A percentile compares a stretch with the other conserved stretches of the same genome.
These are phyloP conservation scores for Solanum boliviense DNA, from an alignment of 257 asterid genomes.

Conservation along the genomic window DNA sequence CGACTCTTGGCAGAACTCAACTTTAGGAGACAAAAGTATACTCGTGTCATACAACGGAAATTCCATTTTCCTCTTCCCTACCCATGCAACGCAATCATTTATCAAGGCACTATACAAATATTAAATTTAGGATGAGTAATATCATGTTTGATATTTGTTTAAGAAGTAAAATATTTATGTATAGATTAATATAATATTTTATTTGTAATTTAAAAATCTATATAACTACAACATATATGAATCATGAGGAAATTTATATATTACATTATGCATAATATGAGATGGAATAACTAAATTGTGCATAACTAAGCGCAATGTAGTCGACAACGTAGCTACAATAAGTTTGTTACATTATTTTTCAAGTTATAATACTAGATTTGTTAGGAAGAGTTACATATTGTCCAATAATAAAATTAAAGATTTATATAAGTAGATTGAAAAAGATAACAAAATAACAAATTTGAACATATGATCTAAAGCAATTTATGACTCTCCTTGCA, in stretches of 20 bases:
- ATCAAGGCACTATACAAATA: neutral
- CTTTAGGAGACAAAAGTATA: neutral
- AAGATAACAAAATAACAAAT: neutral
- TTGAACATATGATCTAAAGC: neutral
- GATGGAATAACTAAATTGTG: no score
- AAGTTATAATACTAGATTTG: neutral
- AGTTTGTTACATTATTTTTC: neutral
- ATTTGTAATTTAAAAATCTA: neutral
- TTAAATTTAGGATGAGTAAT: neutral
- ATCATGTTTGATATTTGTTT: neutral
- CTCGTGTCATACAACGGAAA: neutral
- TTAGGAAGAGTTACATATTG: neutral
- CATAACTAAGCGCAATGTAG: neutral
- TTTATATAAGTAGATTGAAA: neutral
- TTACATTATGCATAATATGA: neutral
- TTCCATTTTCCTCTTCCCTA: neutral
- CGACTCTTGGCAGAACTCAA: neutral
- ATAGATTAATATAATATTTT: neutral
- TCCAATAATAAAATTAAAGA: neutral
- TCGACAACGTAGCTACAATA: neutral
- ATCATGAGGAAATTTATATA: neutral
- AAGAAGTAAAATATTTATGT: neutral
- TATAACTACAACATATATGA: neutral
- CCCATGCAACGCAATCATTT: neutral
- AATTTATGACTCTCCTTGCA: neutral